A percentile compares a stretch with the other conserved stretches of the same genome.
Conservation (phyloP, 2,329 filamentous ascomycete species). For the Fusarium praegraminearum region DNA sequence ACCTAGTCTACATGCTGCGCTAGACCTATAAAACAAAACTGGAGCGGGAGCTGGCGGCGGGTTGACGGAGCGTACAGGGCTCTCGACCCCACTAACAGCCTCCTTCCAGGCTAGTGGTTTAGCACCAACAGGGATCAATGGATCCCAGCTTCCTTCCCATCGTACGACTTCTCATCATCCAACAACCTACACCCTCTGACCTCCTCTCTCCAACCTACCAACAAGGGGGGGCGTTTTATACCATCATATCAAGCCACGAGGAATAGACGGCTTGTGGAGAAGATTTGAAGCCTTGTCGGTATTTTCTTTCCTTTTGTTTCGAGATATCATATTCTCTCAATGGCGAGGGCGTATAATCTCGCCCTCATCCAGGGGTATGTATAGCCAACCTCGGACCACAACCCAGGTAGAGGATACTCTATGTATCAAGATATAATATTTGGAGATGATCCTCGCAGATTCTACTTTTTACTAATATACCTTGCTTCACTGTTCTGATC, state of each 20-base stretch:
- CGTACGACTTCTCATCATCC: conserved; percentile 5
- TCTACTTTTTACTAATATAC: not conserved
- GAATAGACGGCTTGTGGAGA: conserved; percentile 49
- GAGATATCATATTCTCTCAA: conserved; percentile 23
- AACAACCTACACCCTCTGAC: conserved; percentile 15
- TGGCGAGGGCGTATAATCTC: conserved; percentile 20
- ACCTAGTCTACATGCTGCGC: conserved; percentile 12
- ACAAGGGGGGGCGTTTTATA: not conserved
- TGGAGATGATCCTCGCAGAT: conserved; percentile 22
- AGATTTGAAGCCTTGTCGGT: conserved; percentile 8
- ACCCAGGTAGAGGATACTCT: not conserved
- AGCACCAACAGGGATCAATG: not conserved
- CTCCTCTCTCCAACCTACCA: not conserved
- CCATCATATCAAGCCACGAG: conserved; percentile 34
- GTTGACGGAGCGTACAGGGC: conserved; percentile 1
- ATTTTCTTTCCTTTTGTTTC: conserved; percentile 23
- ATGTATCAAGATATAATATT: conserved; percentile 43
- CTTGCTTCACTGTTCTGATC: conserved; percentile 15
- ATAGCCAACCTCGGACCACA: conserved; percentile 8
- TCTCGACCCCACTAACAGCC: conserved; percentile 24
- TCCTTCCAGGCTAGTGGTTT: conserved; percentile 1
- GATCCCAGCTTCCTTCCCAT: conserved; percentile 1
- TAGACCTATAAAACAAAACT: not conserved
- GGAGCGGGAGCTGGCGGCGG: conserved; percentile 1
- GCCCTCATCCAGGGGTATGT: conserved; percentile 15